phyloP scores from a whole-genome alignment of 352 stramenopile species.

The Globisporangium spinosum region DNA sequence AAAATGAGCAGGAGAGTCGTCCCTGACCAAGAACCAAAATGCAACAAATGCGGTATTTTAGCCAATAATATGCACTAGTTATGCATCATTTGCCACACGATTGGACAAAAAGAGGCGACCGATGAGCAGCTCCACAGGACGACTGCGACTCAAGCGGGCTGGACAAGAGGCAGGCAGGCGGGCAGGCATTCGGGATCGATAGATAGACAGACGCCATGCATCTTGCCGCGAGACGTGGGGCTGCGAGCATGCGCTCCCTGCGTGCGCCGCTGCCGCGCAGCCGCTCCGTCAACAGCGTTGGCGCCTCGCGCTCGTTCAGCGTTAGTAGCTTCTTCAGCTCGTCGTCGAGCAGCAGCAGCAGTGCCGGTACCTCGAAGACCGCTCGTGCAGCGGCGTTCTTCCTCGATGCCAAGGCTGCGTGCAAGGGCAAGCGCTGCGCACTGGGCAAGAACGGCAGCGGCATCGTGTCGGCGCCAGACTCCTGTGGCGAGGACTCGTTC shows the following conservation, averaged over 20 bases:
- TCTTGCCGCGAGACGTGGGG: conserved; percentile 17
- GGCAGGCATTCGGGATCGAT: background rate
- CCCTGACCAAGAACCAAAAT: conserved; percentile 14
- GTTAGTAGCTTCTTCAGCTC: conserved; percentile 19
- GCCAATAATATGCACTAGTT: conserved; percentile 17
- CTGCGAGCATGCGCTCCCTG: conserved; percentile 21
- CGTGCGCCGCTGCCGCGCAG: conserved; percentile 16
- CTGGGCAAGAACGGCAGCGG: conserved; percentile 43
- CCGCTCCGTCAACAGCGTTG: conserved; percentile 14
- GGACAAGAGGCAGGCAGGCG: background rate
- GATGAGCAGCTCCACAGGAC: background rate
- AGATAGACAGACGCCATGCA: conserved; percentile 25
- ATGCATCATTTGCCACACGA: background rate
- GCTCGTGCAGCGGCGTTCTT: conserved; percentile 48
- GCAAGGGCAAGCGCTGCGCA: conserved; percentile 65
- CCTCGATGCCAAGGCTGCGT: conserved; percentile 66
- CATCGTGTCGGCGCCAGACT: conserved; percentile 42
- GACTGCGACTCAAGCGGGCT: background rate
- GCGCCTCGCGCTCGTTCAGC: conserved; percentile 17
- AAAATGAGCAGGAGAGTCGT: conserved; percentile 9
- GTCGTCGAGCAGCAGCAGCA: conserved; percentile 12
- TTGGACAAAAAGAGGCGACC: conserved; percentile 7
- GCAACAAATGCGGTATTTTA: background rate
- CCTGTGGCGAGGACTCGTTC: conserved; percentile 74
- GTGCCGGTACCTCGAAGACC: conserved; percentile 13